Evolutionary conservation across 202 grass and related monocot genomes (phyloP).

Genomic region (Zizania palustris): DNA sequence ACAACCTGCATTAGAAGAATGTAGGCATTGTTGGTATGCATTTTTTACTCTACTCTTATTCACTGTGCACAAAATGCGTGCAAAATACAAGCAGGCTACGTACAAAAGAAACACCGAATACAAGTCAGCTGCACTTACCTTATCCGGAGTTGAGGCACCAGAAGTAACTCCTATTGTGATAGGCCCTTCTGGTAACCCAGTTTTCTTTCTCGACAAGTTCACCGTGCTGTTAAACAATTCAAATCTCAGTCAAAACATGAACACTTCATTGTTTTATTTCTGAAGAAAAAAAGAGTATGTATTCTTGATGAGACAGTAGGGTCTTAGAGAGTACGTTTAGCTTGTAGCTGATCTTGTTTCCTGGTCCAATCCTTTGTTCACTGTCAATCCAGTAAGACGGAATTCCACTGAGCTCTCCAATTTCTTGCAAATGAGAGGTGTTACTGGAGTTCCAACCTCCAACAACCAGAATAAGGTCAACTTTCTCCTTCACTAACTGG

Average conservation of each 20-base stretch:
- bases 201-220: slow-evolving; percentile 90
- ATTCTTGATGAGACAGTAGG: not conserved
- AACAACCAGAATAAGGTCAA: slow-evolving; percentile 94
- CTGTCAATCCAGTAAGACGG: slow-evolving; percentile 97
- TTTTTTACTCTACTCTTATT: slow-evolving; percentile 21
- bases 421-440: slow-evolving; percentile 98
- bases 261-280: not conserved
- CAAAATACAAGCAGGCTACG: not conserved
- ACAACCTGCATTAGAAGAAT: slow-evolving; percentile 56
- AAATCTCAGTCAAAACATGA: slow-evolving; percentile 25
- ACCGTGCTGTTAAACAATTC: slow-evolving; percentile 68
- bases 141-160: slow-evolving; percentile 95
- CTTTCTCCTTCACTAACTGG: slow-evolving; percentile 87
- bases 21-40: not conserved
- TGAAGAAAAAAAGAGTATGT: not conserved
- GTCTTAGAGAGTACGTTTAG: slow-evolving; percentile 71
- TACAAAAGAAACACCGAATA: slow-evolving; percentile 17
- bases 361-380: slow-evolving; percentile 89
- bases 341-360: slow-evolving; percentile 94
- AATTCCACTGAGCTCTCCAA: slow-evolving; percentile 80
- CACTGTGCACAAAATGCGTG: not conserved
- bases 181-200: slow-evolving; percentile 77
- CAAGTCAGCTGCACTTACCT: slow-evolving; percentile 47
- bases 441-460: slow-evolving; percentile 99
- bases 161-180: slow-evolving; percentile 89